A percentile compares a stretch with the other conserved stretches of the same genome.
phyloP scores from a whole-genome alignment of 768 basidiomycete genomes.

The Phylloporus scabripes region DNA sequence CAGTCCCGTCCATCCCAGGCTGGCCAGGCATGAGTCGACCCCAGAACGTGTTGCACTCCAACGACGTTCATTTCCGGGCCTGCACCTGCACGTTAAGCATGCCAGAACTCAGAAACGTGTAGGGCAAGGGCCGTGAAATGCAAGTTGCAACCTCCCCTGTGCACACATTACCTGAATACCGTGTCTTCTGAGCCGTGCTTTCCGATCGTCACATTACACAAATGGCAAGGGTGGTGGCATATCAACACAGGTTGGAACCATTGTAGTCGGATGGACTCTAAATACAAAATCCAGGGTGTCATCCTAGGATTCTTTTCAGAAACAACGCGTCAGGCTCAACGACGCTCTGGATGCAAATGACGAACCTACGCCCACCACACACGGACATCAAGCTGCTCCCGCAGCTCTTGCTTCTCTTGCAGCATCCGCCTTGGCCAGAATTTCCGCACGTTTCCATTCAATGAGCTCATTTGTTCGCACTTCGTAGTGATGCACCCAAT shows the following conservation, averaged over 20 bases:
- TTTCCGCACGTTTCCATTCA: conserved; percentile 55
- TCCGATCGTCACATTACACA: conserved; percentile 10
- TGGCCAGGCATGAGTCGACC: conserved; percentile 19
- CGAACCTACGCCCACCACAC: conserved; percentile 20
- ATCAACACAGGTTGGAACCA: neutral
- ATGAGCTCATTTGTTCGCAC: conserved; percentile 54
- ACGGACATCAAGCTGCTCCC: conserved; percentile 20
- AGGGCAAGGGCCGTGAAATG: conserved; percentile 10
- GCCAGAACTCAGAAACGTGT: conserved; percentile 1
- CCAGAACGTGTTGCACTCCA: conserved; percentile 18
- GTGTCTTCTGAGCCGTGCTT: neutral
- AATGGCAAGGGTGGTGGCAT: neutral
- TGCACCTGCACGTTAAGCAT: conserved; percentile 1
- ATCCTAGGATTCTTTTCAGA: conserved; percentile 7
- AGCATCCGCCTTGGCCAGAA: conserved; percentile 42
- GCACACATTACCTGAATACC: conserved; percentile 4
- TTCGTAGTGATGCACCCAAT: conserved; percentile 70
- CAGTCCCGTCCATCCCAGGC: neutral
- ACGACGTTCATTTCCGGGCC: conserved; percentile 20
- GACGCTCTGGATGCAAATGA: conserved; percentile 4
- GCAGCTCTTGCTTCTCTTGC: conserved; percentile 9
- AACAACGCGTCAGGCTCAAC: conserved; percentile 5
- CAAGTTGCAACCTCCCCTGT: conserved; percentile 9
- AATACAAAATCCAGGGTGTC: conserved; percentile 10
- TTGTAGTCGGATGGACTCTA: conserved; percentile 9